These are phyloP conservation scores for Chrysanthemum lavandulifolium DNA, from an alignment of 129 eudicot species.

Conservation along the genomic window DNA sequence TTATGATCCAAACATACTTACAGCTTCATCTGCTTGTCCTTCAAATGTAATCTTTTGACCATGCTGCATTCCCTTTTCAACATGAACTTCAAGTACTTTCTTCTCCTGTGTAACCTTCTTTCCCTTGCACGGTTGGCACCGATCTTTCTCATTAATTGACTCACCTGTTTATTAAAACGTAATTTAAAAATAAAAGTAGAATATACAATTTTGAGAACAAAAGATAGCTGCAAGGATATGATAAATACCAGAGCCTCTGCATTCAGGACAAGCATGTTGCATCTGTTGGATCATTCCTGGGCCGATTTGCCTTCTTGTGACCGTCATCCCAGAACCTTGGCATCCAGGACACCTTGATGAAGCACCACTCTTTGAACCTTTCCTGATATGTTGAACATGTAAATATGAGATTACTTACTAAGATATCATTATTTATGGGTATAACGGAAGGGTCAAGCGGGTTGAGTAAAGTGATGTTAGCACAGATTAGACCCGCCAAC, in stretches of 20 bases:
- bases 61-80: constrained; percentile 81
- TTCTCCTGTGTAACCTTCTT: constrained; percentile 65
- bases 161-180: constrained; percentile 50
- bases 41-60: constrained; percentile 61
- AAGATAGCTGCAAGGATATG: not conserved
- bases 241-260: constrained; percentile 70
- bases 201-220: not conserved
- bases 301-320: constrained; percentile 52
- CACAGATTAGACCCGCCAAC: not conserved
- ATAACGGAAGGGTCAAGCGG: not conserved
- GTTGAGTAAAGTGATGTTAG: too few relatives aligned
- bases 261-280: constrained; percentile 74
- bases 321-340: constrained; percentile 72
- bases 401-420: constrained; percentile 8
- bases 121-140: constrained; percentile 80
- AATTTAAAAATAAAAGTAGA: not conserved
- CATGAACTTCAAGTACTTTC: constrained; percentile 63
- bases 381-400: constrained; percentile 40
- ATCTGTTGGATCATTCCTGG: constrained; percentile 80
- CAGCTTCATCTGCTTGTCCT: constrained; percentile 86
- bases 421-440: not conserved
- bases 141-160: constrained; percentile 58
- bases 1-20: constrained; percentile 32
- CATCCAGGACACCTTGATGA: constrained; percentile 69
- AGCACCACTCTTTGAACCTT: constrained; percentile 76